Percentiles rank a stretch among this genome's conserved stretches.
phyloP scores from a whole-genome alignment of 163 green algal species.

The Coccomyxa subellipsoidea region DNA sequence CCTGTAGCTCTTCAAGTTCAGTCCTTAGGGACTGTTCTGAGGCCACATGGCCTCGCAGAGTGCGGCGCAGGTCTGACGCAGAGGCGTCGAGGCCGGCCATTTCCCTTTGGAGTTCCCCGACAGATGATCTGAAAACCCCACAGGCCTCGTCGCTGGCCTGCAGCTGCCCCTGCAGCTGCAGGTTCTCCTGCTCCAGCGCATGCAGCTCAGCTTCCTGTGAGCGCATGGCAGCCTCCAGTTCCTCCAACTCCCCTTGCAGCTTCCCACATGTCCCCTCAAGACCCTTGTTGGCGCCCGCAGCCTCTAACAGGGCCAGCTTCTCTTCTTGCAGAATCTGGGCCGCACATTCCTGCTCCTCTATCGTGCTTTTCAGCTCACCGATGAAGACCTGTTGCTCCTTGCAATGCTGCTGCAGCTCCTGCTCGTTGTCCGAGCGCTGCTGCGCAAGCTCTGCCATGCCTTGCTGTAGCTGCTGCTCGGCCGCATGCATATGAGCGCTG shows the following conservation, averaged over 20 bases:
- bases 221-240: neutral
- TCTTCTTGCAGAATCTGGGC: neutral
- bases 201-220: conserved; percentile 21
- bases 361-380: neutral
- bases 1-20: neutral
- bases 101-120: neutral
- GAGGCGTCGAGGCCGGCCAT: neutral
- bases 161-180: conserved; percentile 17
- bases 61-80: neutral
- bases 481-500: neutral
- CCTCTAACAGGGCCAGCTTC: neutral
- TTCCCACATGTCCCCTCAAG: neutral
- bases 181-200: conserved; percentile 41
- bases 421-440: neutral
- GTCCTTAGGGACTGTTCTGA: neutral
- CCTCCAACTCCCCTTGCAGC: neutral
- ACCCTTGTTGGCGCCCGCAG: neutral
- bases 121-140: neutral
- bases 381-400: neutral
- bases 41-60: neutral
- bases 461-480: neutral
- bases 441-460: neutral
- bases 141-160: neutral
- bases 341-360: neutral
- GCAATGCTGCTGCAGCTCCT: neutral